A percentile compares a stretch with the other conserved stretches of the same genome.
phyloP scores from a whole-genome alignment of 2,329 filamentous ascomycete genomes.

The Microcera coccophila region DNA sequence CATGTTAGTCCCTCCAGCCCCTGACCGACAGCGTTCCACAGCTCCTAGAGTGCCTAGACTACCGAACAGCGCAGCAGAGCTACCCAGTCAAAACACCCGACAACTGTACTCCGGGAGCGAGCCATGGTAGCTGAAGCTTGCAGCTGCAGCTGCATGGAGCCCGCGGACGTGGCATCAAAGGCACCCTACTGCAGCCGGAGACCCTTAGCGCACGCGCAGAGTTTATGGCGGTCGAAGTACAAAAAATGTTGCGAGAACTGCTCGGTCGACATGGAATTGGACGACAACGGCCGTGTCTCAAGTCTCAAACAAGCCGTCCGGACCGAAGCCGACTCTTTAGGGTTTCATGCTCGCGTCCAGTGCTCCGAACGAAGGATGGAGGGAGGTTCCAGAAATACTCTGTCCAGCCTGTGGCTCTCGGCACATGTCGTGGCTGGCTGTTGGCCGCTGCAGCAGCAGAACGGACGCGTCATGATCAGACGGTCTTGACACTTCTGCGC shows the following conservation, averaged over 20 bases:
- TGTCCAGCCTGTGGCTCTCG: conserved; percentile 2
- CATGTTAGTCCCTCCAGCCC: too few relatives aligned
- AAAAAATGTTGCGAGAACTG: too few relatives aligned
- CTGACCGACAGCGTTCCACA: too few relatives aligned
- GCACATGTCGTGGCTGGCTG: conserved; percentile 19
- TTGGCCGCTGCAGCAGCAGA: conserved; percentile 16
- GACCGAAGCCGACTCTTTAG: neutral
- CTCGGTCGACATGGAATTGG: too few relatives aligned
- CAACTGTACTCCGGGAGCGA: too few relatives aligned
- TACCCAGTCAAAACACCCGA: too few relatives aligned
- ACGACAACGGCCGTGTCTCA: neutral
- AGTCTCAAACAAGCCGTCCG: neutral
- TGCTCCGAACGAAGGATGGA: neutral
- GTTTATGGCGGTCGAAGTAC: neutral
- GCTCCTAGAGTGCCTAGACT: too few relatives aligned
- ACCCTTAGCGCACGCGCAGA: too few relatives aligned
- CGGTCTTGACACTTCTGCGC: conserved; percentile 16
- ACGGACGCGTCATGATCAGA: conserved; percentile 28
- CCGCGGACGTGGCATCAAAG: neutral
- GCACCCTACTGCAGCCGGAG: neutral
- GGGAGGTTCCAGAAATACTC: neutral
- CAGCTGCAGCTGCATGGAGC: neutral
- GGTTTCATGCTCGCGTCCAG: neutral
- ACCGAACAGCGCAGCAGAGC: neutral
- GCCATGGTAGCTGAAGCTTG: too few relatives aligned